Evolutionary conservation across 2,329 filamentous ascomycete species (phyloP), one percentile per base, ranked within the genome.

Genomic region (Colletotrichum cuscutae): DNA sequence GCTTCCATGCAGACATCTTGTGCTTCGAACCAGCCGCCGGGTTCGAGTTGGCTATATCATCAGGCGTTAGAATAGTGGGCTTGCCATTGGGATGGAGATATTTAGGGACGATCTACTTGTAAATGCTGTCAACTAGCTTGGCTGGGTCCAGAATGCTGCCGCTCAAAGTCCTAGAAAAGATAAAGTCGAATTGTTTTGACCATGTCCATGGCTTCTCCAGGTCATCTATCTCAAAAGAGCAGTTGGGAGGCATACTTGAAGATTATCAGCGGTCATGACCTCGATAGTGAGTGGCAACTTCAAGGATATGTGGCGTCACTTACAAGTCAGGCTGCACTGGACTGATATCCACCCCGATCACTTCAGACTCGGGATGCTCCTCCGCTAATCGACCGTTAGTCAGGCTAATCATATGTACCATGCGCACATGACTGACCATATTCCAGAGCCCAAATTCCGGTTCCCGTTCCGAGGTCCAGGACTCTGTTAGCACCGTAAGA

Each of bases 151-250:
- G 22, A 57, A 83, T 78, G 37, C 76, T 77, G 7, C 77, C 79
- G 4, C 76, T 76, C 67, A 84, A 77, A 58, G 79, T 78, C 28
- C 82, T 77, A 19, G 73, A 75, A 68, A 82, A 79, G 59, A 84
- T 80, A 68, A 80, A 83, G 71, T 84, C 82, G 53, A 83, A 83
- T 2, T 76, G 75, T 6, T 75, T 61, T 4, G 75, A 72, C 52
- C 75, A 83, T 3, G 78, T 78, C 82, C 82, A 84, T 37, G 77
- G 74, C 62, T 79, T 76, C 30, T 82, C 81, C 1, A 79, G 73
- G 68, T 84, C 82, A 67, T 84, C 82, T 59, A 84, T 77, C 42
- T 84, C 81, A 74, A 88, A 88, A 8, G 77, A 77, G 59, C 85
- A 80, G 69, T 88, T 88, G 0, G 83, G 82, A 0, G 86, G 85